Base-by-base conservation (phyloP, 176 grass and related monocot genomes). In the Oryza officinalis region DNA sequence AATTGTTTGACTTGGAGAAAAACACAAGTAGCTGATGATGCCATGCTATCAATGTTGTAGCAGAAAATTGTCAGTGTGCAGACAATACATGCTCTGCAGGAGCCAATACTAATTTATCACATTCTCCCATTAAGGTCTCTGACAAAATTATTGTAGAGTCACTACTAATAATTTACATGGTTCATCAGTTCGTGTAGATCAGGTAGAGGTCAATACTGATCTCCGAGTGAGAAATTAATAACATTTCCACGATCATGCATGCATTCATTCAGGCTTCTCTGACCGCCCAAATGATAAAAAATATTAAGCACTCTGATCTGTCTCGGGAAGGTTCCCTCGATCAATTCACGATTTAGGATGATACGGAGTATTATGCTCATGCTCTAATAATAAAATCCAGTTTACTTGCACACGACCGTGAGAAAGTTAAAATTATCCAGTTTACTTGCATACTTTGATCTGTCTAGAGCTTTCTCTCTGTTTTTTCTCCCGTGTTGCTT, bases 1-100 rank as follows among this genome's bases (percentile, higher is more conserved):
- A 81, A 89, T 33, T 78, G 67, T 86, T 86, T 86, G 83, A 86
- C 88, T 54, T 76, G 41, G 10, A 72, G 54, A 85, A 85, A 69
- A 78, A 46, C 66, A 73, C 30, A 41, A 65, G 59, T 65, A 71
- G 65, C 22, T 32, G 66, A 69, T 71, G 69, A 49, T 70, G 71
- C 43, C 7, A 54, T 15, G 10, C 27, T 78, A 89, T 86, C 88
- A 81, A 86, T 86, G 78, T 85, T 71, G 35, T 63, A 64, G 71
- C 30, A 76, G 77, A 71, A 85, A 69, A 85, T 70, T 27, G 11
- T 22, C 69, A 63, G 69, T 25, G 28, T 15, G 47, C 69, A 80
- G 70, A n/a, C n/a, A 76, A 47, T 35, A 75, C 61, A 88, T 75
- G 61, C 47, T 84, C 61, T 33, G 26, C 4, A 65, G 64, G 27